Percentiles rank a stretch among this genome's conserved stretches.
Evolutionary conservation across 179 eudicot species (phyloP).

Genomic region (Spinacia oleracea): DNA sequence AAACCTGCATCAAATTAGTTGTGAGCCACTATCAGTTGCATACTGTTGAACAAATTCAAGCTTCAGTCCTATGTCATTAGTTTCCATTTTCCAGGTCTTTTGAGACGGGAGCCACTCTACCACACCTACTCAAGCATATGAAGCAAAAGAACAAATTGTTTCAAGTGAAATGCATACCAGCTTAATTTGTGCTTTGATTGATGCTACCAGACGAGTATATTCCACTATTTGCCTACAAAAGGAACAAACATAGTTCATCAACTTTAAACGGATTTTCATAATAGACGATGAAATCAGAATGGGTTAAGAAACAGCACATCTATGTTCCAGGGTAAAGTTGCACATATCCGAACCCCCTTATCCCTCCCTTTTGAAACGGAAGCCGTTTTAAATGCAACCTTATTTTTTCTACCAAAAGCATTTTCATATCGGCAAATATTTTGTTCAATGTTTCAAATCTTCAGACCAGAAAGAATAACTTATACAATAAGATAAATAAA

Average conservation of each 20-base stretch:
- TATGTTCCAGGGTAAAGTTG: background rate
- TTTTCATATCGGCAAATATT: background rate
- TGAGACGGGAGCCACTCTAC: too few species aligned
- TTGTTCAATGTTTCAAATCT: too few species aligned
- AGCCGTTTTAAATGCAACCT: background rate
- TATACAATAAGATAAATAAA: background rate
- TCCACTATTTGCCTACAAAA: constrained; percentile 72
- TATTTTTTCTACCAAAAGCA: background rate
- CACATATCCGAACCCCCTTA: background rate
- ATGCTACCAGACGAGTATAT: constrained; percentile 58
- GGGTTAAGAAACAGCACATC: background rate
- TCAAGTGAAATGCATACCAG: constrained; percentile 46
- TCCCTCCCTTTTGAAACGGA: background rate
- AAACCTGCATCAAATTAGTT: constrained; percentile 50
- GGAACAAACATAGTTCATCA: background rate
- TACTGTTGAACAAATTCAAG: background rate
- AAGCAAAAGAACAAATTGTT: background rate
- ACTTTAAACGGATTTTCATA: background rate
- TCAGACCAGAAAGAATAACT: too few species aligned
- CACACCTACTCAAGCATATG: too few species aligned
- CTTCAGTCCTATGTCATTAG: too few species aligned
- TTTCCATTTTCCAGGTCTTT: too few species aligned
- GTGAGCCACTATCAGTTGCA: constrained; percentile 7
- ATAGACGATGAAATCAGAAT: background rate
- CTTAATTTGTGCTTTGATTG: constrained; percentile 73